A percentile compares a stretch with the other conserved stretches of the same genome.
These are phyloP conservation scores for barrel medic (Medicago truncatula) DNA, from an alignment of 306 rosid species.

Conservation along the genomic window DNA sequence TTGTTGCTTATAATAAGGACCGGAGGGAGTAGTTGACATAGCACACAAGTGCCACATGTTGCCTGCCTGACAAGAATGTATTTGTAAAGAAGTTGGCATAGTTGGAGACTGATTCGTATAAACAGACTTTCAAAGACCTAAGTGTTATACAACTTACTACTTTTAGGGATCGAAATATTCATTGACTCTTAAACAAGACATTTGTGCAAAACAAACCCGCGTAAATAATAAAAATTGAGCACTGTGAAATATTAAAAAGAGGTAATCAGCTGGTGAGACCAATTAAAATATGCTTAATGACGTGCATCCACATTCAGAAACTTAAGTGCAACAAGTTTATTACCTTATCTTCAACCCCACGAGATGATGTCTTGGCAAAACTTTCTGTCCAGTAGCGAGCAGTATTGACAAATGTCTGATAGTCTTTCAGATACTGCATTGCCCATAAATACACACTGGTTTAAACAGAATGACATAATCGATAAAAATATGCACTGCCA, in stretches of 20 bases:
- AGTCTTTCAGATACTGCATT: conserved; percentile 81
- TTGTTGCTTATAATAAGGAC: no score
- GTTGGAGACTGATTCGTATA: no score
- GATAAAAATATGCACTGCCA: background rate
- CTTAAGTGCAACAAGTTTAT: conserved; percentile 13
- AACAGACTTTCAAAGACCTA: conserved; percentile 1
- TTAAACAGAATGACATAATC: conserved; percentile 30
- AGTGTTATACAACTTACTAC: background rate
- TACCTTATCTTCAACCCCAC: conserved; percentile 91
- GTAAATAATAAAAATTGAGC: conserved; percentile 13
- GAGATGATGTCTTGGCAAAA: conserved; percentile 83
- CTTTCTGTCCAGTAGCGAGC: conserved; percentile 97
- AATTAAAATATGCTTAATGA: conserved; percentile 29
- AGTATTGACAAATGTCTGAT: conserved; percentile 85
- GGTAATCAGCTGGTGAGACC: background rate
- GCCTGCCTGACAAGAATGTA: background rate
- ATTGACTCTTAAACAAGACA: conserved; percentile 9
- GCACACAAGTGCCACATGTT: background rate
- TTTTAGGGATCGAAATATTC: background rate
- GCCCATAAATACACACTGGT: conserved; percentile 22
- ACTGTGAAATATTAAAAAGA: background rate
- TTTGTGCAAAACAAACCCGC: conserved; percentile 7
- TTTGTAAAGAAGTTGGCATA: background rate
- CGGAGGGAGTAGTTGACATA: no score
- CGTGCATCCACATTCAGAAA: conserved; percentile 28